A percentile compares a stretch with the other conserved stretches of the same genome.
phyloP scores from a whole-genome alignment of 495 filamentous ascomycete species.

The Polyplosphaeria fusca region DNA sequence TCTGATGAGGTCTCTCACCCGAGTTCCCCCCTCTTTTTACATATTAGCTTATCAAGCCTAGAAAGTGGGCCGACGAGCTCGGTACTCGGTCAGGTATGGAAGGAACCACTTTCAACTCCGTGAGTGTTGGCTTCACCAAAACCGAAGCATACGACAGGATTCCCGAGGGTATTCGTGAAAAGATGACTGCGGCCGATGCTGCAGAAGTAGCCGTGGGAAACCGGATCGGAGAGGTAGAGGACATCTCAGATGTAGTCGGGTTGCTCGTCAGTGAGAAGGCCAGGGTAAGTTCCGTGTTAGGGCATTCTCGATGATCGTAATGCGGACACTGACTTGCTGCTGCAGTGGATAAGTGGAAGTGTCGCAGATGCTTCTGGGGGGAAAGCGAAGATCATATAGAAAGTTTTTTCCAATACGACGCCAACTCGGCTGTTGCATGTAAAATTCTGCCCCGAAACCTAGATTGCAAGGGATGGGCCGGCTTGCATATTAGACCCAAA shows the following conservation, averaged over 20 bases:
- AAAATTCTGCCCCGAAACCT: too few species aligned
- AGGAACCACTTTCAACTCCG: conserved; percentile 26
- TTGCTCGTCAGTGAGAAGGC: conserved; percentile 32
- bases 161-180: conserved; percentile 5
- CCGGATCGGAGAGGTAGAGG: conserved; percentile 27
- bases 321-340: neutral
- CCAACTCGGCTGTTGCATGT: too few species aligned
- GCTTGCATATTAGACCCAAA: too few species aligned
- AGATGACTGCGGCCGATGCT: conserved; percentile 17
- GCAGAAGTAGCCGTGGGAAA: conserved; percentile 28
- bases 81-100: conserved; percentile 15
- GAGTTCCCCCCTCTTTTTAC: neutral
- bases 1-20: conserved; percentile 19
- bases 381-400: conserved; percentile 27
- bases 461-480: too few species aligned
- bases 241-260: conserved; percentile 33
- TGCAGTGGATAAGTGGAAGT: conserved; percentile 31
- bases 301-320: too few species aligned
- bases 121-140: conserved; percentile 27
- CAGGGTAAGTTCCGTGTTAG: conserved; percentile 15
- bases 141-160: conserved; percentile 26
- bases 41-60: neutral
- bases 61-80: conserved; percentile 27
- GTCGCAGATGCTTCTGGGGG: conserved; percentile 31
- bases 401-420: too few species aligned